Percentiles rank a stretch among this genome's conserved stretches.
These are phyloP conservation scores for Papiliotrema terrestris DNA, from an alignment of 1,284 basidiomycete species.

Conservation along the genomic window DNA sequence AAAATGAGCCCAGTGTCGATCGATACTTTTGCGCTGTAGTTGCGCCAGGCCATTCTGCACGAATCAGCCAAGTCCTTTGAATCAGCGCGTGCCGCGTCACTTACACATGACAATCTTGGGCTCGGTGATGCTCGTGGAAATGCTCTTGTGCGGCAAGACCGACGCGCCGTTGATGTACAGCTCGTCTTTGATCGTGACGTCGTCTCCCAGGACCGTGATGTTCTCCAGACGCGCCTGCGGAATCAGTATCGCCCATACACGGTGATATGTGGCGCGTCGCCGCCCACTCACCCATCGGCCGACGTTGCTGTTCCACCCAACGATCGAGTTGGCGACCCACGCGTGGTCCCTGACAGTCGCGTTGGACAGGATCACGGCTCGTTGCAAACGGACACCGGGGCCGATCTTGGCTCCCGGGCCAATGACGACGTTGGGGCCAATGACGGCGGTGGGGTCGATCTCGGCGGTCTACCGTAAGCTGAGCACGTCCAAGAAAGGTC, in stretches of 20 bases:
- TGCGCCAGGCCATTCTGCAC: too few relatives aligned
- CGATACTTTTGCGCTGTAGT: too few relatives aligned
- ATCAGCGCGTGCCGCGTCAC: background rate
- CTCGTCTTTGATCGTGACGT: constrained; percentile 56
- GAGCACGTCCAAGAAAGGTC: background rate
- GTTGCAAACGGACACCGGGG: constrained; percentile 53
- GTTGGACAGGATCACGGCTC: constrained; percentile 54
- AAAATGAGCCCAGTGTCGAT: too few relatives aligned
- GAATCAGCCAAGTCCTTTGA: too few relatives aligned
- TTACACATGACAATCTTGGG: constrained; percentile 51
- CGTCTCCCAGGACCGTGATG: constrained; percentile 55
- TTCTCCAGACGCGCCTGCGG: constrained; percentile 51
- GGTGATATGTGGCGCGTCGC: background rate
- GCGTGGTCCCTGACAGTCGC: constrained; percentile 54
- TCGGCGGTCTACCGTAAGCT: constrained; percentile 47
- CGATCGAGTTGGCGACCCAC: constrained; percentile 54
- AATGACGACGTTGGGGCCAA: constrained; percentile 56
- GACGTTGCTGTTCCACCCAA: constrained; percentile 56
- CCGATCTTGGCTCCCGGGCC: constrained; percentile 54
- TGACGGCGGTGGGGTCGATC: constrained; percentile 52
- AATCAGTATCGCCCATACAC: background rate
- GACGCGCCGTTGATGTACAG: constrained; percentile 54
- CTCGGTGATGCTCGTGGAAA: constrained; percentile 51
- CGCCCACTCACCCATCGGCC: constrained; percentile 51
- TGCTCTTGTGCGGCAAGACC: constrained; percentile 55